These are phyloP conservation scores for Cardiosporidium cionae DNA, from an alignment of 169 alveolate genomes.

Conservation along the genomic window DNA sequence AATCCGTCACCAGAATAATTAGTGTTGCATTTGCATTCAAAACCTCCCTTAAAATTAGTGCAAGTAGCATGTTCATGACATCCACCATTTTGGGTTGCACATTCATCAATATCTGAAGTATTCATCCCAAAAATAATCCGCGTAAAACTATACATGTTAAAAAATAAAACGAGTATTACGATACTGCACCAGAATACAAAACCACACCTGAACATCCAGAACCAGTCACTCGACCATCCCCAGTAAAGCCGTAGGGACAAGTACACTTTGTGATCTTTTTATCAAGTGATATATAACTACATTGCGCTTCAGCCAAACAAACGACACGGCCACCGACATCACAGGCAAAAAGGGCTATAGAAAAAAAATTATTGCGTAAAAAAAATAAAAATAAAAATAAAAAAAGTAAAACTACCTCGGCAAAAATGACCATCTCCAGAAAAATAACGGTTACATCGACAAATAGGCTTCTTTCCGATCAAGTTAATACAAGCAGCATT, in stretches of 20 bases:
- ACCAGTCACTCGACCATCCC: background rate
- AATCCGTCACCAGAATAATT: background rate
- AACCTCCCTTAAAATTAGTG: background rate
- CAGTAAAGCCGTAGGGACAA: background rate
- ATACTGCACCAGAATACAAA: background rate
- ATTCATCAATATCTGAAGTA: background rate
- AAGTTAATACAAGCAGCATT: background rate
- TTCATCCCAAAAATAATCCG: background rate
- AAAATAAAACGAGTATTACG: background rate
- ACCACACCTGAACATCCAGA: background rate
- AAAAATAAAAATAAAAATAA: background rate
- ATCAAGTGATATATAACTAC: background rate
- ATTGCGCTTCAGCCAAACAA: background rate
- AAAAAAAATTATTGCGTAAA: background rate
- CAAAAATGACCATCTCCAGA: background rate
- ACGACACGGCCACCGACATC: background rate
- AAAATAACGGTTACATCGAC: background rate
- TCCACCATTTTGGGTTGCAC: background rate
- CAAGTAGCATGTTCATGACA: background rate
- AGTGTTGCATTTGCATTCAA: background rate
- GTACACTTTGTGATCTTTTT: background rate
- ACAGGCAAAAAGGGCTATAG: background rate
- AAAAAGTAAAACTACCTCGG: background rate
- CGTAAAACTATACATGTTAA: background rate
- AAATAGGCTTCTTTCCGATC: background rate